Evolutionary conservation across 805 yeast species (phyloP), one percentile per base, ranked within the genome.

Genomic region (Candida tibetensis): DNA sequence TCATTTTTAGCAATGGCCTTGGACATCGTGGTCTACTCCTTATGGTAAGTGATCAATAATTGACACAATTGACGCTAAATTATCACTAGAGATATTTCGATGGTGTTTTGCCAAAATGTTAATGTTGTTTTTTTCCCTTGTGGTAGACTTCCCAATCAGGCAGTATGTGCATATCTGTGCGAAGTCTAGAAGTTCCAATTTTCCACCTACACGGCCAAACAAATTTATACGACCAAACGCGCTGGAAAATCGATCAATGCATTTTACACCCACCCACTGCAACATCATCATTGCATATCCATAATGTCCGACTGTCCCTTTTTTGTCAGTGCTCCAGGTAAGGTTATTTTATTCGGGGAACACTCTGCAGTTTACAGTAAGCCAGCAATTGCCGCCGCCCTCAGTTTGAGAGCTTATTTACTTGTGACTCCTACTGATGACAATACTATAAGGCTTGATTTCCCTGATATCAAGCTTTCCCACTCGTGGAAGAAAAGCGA

Each of bases 381-480:
- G 66, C 96, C 96, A 1, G 98, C 97, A 9, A 85, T 93, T 36
- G 98, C 99, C 1, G 97, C 98, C 0, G 93, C 96, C 3, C 75
- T 91, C 7, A 82, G 93, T 5, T 67, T 93, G 41, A 75, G 96
- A 52, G 85, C 97, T 0, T 91, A 87, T 51, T 62, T 90, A 5
- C 63, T 85, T 15, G 93, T 85, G 1, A 60, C 79, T 2, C 70
- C 75, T 14, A 66, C 64, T 41, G 53, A 58, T 10, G 62, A 70
- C 32, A 71, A 74, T 12, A 50, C 55, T 1, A 69, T 90, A 32
- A 52, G 51, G 36, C 66, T 91, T 45, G 87, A 85, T 48, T 88
- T 90, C 59, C 95, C 96, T 5, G 96, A 89, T 60, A 86, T 91
- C 37, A 62, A 71, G 5, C 75, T 91, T 46, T 62, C 71, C 14